phyloP scores from a whole-genome alignment of 2,329 filamentous ascomycete species.

The Aspergillus oerlinghausenensis region DNA sequence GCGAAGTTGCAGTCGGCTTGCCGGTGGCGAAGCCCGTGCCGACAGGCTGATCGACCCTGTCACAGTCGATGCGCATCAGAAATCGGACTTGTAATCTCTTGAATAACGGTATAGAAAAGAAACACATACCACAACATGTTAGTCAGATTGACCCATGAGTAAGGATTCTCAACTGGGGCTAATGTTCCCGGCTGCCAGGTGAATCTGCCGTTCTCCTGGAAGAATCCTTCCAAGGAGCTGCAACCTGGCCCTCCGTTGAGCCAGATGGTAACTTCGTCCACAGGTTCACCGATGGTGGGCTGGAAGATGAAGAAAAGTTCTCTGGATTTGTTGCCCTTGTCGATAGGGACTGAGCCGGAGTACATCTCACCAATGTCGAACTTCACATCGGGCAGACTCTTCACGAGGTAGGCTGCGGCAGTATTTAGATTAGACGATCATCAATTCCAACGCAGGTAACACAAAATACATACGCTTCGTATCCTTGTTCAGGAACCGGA shows the following conservation, averaged over 20 bases:
- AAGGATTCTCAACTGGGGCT: slow-evolving; percentile 61
- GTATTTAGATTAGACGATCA: not conserved
- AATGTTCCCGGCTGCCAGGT: slow-evolving; percentile 66
- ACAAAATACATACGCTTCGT: slow-evolving; percentile 22
- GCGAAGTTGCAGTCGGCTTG: slow-evolving; percentile 58
- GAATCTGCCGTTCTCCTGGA: slow-evolving; percentile 75
- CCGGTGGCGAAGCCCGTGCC: slow-evolving; percentile 67
- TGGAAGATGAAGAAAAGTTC: slow-evolving; percentile 49
- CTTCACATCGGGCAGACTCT: slow-evolving; percentile 62
- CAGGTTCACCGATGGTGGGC: slow-evolving; percentile 40
- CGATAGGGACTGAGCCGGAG: slow-evolving; percentile 52
- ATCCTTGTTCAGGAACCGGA: slow-evolving; percentile 22
- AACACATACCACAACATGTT: slow-evolving; percentile 68
- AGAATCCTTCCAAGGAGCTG: slow-evolving; percentile 60
- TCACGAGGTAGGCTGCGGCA: slow-evolving; percentile 56
- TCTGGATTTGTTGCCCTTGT: slow-evolving; percentile 41
- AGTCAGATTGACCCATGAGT: slow-evolving; percentile 70
- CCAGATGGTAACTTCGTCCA: slow-evolving; percentile 42
- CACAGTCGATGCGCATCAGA: not conserved
- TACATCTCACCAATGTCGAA: slow-evolving; percentile 60
- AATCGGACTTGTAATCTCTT: not conserved
- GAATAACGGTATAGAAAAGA: not conserved
- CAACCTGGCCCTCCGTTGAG: slow-evolving; percentile 54
- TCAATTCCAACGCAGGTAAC: not conserved
- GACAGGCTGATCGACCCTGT: slow-evolving; percentile 38